Conservation (phyloP, 495 filamentous ascomycete genomes). For the Tuber aestivum region DNA sequence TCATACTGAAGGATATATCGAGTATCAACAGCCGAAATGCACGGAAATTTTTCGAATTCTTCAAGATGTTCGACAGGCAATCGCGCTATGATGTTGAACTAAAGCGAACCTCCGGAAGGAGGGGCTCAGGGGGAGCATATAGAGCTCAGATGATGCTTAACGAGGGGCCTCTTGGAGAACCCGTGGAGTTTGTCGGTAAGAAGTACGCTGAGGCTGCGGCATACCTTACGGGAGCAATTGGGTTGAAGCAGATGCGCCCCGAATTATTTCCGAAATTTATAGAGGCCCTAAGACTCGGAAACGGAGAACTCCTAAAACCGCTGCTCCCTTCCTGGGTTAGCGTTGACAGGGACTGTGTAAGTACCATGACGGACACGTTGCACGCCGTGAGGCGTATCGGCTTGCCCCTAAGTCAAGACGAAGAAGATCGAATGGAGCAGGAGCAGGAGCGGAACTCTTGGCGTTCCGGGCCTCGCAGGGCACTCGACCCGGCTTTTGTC, state of each 20-base stretch:
- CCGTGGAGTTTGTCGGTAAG: constrained; percentile 45
- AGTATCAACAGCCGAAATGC: constrained; percentile 46
- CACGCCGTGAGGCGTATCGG: constrained; percentile 46
- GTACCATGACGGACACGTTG: constrained; percentile 47
- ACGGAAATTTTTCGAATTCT: constrained; percentile 47
- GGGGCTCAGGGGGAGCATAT: constrained; percentile 12
- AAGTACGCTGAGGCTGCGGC: constrained; percentile 45
- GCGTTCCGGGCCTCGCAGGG: constrained; percentile 20
- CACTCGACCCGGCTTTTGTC: constrained; percentile 29
- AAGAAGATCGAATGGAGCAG: constrained; percentile 30
- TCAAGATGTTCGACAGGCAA: constrained; percentile 40
- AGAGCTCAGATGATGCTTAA: constrained; percentile 44
- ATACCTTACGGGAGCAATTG: constrained; percentile 47
- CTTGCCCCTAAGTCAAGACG: constrained; percentile 43
- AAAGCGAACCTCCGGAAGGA: constrained; percentile 22
- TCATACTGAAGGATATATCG: constrained; percentile 45
- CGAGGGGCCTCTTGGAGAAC: constrained; percentile 39
- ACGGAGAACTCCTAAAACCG: constrained; percentile 46
- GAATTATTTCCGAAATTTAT: constrained; percentile 45
- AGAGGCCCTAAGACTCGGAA: constrained; percentile 43
- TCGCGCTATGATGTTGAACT: constrained; percentile 40
- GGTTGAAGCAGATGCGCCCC: constrained; percentile 43
- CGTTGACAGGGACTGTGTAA: constrained; percentile 44
- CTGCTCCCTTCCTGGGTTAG: constrained; percentile 41
- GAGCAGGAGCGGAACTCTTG: constrained; percentile 16